Evolutionary conservation across 371 early-diverging fungal genomes (phyloP).

Genomic region (Lichtheimia ramosa): DNA sequence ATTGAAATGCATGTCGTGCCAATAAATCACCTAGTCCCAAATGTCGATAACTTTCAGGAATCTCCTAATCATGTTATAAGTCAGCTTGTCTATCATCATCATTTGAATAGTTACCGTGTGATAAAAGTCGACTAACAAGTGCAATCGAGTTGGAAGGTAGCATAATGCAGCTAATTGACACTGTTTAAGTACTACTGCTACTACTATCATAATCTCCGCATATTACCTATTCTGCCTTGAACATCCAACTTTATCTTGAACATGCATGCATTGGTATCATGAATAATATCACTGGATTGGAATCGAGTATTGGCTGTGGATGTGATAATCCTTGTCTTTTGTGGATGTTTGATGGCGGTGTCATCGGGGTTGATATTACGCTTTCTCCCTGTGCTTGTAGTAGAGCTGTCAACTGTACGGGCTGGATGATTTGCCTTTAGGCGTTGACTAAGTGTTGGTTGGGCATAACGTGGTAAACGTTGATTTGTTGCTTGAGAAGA

Average conservation of each 20-base stretch:
- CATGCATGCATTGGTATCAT: slow-evolving; percentile 19
- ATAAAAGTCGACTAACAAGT: slow-evolving; percentile 21
- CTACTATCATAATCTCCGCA: not conserved
- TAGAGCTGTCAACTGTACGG: not conserved
- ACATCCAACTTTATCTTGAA: slow-evolving; percentile 22
- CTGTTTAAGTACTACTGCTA: not conserved
- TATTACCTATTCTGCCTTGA: too few relatives aligned
- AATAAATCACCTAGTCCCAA: slow-evolving; percentile 22
- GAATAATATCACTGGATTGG: slow-evolving; percentile 12
- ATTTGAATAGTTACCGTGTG: slow-evolving; percentile 22
- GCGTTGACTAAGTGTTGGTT: too few relatives aligned
- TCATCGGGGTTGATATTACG: not conserved
- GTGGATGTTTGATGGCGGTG: too few relatives aligned
- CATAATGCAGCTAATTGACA: slow-evolving; percentile 22
- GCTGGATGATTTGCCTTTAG: too few relatives aligned
- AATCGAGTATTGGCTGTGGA: too few relatives aligned
- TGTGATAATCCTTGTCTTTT: not conserved
- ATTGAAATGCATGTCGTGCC: slow-evolving; percentile 18
- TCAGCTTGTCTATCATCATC: not conserved
- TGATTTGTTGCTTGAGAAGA: not conserved
- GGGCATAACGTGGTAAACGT: too few relatives aligned
- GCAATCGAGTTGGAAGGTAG: slow-evolving; percentile 26
- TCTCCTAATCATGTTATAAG: slow-evolving; percentile 10
- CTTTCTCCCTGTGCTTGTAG: not conserved
- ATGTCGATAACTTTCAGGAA: slow-evolving; percentile 21